A percentile compares a stretch with the other conserved stretches of the same genome.
These are phyloP conservation scores for Fusarium solani-melongenae DNA, from an alignment of 2,329 filamentous ascomycete species.

Conservation along the genomic window DNA sequence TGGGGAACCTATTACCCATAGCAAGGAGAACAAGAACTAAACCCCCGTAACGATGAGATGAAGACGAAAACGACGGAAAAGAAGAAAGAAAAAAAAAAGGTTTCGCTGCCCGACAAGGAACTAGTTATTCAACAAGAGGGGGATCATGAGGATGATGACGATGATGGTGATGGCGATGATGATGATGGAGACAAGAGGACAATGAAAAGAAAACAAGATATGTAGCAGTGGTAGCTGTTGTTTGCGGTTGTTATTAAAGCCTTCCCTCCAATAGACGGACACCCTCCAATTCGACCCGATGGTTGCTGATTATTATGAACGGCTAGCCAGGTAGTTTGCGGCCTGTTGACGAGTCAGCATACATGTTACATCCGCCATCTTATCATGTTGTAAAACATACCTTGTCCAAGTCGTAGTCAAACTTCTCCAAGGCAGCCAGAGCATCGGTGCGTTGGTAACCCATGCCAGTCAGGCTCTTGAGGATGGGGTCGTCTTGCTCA, in stretches of 20 bases:
- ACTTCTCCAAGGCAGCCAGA: conserved; percentile 87
- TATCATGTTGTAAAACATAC: conserved; percentile 60
- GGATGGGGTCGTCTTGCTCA: conserved; percentile 88
- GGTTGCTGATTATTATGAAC: conserved; percentile 54
- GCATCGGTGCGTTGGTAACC: conserved; percentile 82
- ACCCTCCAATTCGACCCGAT: conserved; percentile 12
- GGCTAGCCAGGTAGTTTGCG: conserved; percentile 66
- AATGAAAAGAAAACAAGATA: conserved; percentile 30
- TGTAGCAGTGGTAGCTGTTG: conserved; percentile 23
- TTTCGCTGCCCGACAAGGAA: conserved; percentile 33
- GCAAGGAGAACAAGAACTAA: background rate
- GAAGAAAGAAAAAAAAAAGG: conserved; percentile 13
- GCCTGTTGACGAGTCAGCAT: conserved; percentile 49
- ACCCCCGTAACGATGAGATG: conserved; percentile 8
- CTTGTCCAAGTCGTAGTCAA: conserved; percentile 95
- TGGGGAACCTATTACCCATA: conserved; percentile 2
- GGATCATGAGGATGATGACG: background rate
- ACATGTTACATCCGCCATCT: background rate
- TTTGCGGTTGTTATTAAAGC: conserved; percentile 18
- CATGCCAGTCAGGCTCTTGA: conserved; percentile 91
- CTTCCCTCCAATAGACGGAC: conserved; percentile 9
- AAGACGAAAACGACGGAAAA: conserved; percentile 5
- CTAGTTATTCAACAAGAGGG: conserved; percentile 37
- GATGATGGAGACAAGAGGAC: background rate
- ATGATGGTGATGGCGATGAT: background rate